Evolutionary conservation across 345 rosid genomes (phyloP), one percentile per base, ranked within the genome.

Genomic region (Barbarea vulgaris): DNA sequence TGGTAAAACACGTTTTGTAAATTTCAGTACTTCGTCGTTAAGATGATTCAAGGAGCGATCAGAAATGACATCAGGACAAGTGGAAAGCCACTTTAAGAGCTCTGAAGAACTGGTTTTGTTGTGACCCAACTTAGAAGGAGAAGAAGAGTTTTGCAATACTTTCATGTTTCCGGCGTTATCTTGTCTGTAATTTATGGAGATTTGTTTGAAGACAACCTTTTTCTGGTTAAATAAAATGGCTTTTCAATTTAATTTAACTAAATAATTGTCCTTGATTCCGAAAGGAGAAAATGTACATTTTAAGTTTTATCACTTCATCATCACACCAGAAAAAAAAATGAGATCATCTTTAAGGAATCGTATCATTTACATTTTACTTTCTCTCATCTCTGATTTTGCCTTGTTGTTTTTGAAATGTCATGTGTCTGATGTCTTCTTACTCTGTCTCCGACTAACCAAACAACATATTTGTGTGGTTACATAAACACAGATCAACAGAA

Each of bases 11-110:
- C 22, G n/a, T n/a, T n/a, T 33, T n/a, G 14, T 36, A 48, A 28
- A 44, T 31, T 31, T 47, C 86, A 90, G 96, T 90, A 85, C 84
- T 56, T 87, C 53, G n/a, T 89, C 47, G 66, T 85, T 56, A 83
- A 87, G 80, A 71, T 82, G 87, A 88, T 91, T 73, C 89, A 86
- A 76, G 73, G 66, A 50, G 86, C 87, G 17, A 91, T 91, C 48
- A 83, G 79, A 74, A 69, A 56, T 63, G 93, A 90, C 59, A 76
- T 88, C 68, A 83, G 79, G 5, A 63, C 36, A 17, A 85, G 88
- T 15, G 80, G 84, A 48, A 82, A 71, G 70, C 79, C 80, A 72
- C 55, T 77, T 42, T 88, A 83, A 85, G 84, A 39, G 59, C 61
- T 57, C 15, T 57, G 41, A 65, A 57, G 39, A 70, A 72, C 18